Conservation (phyloP, 768 basidiomycete species). For the Trametes cinnabarina region DNA sequence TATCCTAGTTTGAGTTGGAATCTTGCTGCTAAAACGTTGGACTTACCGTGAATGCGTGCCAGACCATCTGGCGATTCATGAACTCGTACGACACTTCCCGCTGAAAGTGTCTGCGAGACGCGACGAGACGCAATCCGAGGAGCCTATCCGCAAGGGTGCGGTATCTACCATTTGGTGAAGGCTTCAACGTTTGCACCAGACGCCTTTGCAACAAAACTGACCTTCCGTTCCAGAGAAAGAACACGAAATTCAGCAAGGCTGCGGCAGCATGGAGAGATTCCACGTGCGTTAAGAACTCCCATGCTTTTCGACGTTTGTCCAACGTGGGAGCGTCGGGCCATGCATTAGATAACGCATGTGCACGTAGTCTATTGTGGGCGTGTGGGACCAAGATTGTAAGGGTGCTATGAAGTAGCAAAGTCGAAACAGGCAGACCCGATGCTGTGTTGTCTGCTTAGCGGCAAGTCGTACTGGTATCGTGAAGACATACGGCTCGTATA, state of each 20-base stretch:
- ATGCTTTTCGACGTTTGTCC: conserved; percentile 69
- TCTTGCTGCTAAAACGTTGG: not conserved
- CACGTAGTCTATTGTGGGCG: conserved; percentile 67
- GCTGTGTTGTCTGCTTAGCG: conserved; percentile 39
- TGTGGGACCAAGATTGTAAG: conserved; percentile 80
- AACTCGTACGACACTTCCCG: conserved; percentile 96
- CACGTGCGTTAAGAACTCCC: conserved; percentile 62
- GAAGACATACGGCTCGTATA: conserved; percentile 32
- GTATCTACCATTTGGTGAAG: conserved; percentile 55
- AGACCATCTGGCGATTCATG: conserved; percentile 99
- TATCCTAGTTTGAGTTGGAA: not conserved
- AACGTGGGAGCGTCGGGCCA: conserved; percentile 91
- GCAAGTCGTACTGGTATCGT: not conserved
- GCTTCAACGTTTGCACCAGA: too few species aligned
- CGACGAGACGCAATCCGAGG: conserved; percentile 69
- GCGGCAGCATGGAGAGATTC: conserved; percentile 67
- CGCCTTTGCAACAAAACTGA: conserved; percentile 36
- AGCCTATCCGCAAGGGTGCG: conserved; percentile 81
- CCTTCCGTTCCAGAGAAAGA: conserved; percentile 87
- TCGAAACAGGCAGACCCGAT: conserved; percentile 61
- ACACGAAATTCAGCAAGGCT: conserved; percentile 71
- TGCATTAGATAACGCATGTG: conserved; percentile 73
- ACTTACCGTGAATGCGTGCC: conserved; percentile 95
- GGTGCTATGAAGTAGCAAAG: conserved; percentile 62
- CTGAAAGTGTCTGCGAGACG: conserved; percentile 64